Evolutionary conservation across 1,139 yeast genomes (phyloP), one percentile per base, ranked within the genome.

Genomic region (Pichia sp.): DNA sequence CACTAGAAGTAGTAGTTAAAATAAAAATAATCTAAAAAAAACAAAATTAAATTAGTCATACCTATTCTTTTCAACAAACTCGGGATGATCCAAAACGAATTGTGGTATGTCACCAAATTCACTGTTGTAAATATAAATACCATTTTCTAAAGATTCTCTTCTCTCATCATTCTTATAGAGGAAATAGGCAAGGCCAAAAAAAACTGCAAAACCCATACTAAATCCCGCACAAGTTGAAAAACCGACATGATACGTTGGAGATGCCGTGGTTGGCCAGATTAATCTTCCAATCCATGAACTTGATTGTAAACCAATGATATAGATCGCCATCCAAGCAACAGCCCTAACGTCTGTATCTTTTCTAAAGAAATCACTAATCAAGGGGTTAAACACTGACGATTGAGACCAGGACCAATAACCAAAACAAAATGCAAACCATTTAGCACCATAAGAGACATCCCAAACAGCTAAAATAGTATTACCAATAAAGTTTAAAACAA

Each of bases 91-190:
- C 14, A 21, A 34, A 17, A 38, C 24, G 18, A 44, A 38, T 3
- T 39, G 34, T 3, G 46, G 46, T 11, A 44, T 35, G 2, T 27
- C 18, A 4, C 40, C 44, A 1, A 6, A 22, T 34, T 58, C 53
- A 42, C 81, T 73, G 54, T 77, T 73, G 58, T 70, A 76, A 19
- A 78, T 48, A 30, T 72, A 67, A 48, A 79, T 76, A 30, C 83
- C 84, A 53, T 81, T 78, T 22, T 69, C 73, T 41, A 65, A 63
- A 12, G 86, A 83, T 48, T 70, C 59, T 42, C 62, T 63, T 49
- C 73, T 71, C 59, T 83, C 88, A 46, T 79, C 77, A 42, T 72
- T 71, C 63, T 82, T 83, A 67, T 81, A 82, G 51, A 78, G 70
- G 58, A 69, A 76, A 53, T 81, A 70, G 7, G 78, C 83, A 8